Conservation (phyloP, 495 filamentous ascomycete genomes). For the Lasiosphaeris hirsuta region DNA sequence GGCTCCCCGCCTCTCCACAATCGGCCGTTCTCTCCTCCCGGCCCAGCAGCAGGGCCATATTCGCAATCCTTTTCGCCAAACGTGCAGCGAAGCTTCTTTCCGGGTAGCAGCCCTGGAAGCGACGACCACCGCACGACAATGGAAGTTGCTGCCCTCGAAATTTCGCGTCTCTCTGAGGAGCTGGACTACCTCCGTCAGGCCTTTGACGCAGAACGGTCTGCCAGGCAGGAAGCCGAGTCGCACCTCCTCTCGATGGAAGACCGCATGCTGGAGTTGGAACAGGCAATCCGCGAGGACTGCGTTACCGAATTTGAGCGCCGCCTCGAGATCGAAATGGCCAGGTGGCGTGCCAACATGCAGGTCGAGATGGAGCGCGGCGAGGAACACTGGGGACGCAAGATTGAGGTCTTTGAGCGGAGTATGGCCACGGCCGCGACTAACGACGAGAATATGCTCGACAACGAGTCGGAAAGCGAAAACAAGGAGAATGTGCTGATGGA, state of each 20-base stretch:
- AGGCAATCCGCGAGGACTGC: slow-evolving; percentile 86
- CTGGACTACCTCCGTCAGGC: slow-evolving; percentile 69
- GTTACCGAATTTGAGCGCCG: slow-evolving; percentile 78
- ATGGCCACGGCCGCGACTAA: slow-evolving; percentile 44
- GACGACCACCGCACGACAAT: slow-evolving; percentile 62
- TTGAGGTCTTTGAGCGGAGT: slow-evolving; percentile 75
- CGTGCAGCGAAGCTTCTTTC: slow-evolving; percentile 28
- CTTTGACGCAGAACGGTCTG: slow-evolving; percentile 51
- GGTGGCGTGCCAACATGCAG: slow-evolving; percentile 73
- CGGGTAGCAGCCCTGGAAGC: slow-evolving; percentile 51
- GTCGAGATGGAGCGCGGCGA: slow-evolving; percentile 70
- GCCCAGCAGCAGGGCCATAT: slow-evolving; percentile 32
- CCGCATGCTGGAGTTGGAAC: slow-evolving; percentile 67
- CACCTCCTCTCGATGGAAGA: slow-evolving; percentile 62
- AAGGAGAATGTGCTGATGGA: slow-evolving; percentile 50
- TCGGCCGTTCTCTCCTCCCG: slow-evolving; percentile 40
- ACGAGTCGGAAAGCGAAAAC: slow-evolving; percentile 41
- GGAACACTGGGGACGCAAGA: slow-evolving; percentile 83
- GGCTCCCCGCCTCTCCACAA: slow-evolving; percentile 31
- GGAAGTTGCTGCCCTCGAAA: slow-evolving; percentile 69
- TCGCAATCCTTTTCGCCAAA: slow-evolving; percentile 21
- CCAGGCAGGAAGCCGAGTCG: slow-evolving; percentile 57
- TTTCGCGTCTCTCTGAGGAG: slow-evolving; percentile 69
- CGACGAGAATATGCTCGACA: slow-evolving; percentile 16
- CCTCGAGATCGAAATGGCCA: slow-evolving; percentile 66